phyloP scores from a whole-genome alignment of 306 rosid genomes.

The Trifolium pratense region DNA sequence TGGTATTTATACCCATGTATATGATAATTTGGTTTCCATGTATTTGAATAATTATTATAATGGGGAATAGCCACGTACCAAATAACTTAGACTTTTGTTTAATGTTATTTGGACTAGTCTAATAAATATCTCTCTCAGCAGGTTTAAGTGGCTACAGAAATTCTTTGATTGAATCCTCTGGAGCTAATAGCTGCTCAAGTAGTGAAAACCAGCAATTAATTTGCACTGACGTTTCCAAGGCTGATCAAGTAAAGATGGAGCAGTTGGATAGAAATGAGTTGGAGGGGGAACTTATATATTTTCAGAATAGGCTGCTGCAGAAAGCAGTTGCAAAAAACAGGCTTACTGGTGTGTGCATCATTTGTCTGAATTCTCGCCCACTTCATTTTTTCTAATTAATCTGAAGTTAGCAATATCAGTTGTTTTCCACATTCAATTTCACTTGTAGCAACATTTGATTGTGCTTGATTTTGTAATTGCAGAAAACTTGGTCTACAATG shows the following conservation, averaged over 20 bases:
- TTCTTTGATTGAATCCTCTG: conserved; percentile 51
- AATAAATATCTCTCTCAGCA: conserved; percentile 49
- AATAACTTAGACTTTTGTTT: conserved; percentile 25
- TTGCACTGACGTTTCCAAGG: conserved; percentile 47
- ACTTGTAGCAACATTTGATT: conserved; percentile 7
- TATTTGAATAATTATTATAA: conserved; percentile 28
- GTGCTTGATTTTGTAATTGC: conserved; percentile 48
- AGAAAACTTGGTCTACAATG: conserved; percentile 69
- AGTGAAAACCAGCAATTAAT: conserved; percentile 51
- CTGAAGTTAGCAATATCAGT: conserved; percentile 7
- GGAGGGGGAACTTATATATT: conserved; percentile 86
- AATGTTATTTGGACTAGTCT: conserved; percentile 38
- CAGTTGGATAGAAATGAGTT: conserved; percentile 69
- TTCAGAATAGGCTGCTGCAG: conserved; percentile 71
- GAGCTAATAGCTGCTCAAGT: conserved; percentile 57
- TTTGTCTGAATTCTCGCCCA: conserved; percentile 27
- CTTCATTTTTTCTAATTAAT: background rate
- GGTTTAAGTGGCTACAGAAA: conserved; percentile 54
- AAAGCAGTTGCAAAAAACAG: conserved; percentile 65
- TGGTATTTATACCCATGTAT: conserved; percentile 28
- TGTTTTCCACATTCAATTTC: background rate
- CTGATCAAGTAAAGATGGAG: conserved; percentile 51
- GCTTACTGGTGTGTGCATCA: conserved; percentile 60
- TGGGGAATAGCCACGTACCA: conserved; percentile 8
- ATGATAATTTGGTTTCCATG: conserved; percentile 1